These are phyloP conservation scores for Aspergillus fumigatiaffinis DNA, from an alignment of 2,329 filamentous ascomycete species.

Conservation along the genomic window DNA sequence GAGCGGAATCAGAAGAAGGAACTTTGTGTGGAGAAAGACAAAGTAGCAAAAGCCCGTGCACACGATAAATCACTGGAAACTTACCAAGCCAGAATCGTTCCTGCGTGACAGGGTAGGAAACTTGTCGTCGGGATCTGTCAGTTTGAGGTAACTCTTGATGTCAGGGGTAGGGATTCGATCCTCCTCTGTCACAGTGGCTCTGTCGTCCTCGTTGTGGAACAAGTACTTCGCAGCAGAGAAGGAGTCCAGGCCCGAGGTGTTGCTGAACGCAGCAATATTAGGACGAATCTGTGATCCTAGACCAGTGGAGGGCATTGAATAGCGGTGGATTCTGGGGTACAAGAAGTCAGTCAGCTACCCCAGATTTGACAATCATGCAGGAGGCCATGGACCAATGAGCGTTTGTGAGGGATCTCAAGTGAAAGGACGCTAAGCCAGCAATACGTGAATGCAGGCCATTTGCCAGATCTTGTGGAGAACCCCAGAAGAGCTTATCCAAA, in stretches of 20 bases:
- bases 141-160: conserved; percentile 65
- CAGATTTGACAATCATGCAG: background rate
- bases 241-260: conserved; percentile 61
- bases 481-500: background rate
- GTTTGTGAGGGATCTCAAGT: background rate
- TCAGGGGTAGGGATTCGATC: conserved; percentile 58
- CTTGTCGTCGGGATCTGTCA: conserved; percentile 72
- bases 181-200: conserved; percentile 40
- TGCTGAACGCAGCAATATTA: conserved; percentile 25
- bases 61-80: conserved; percentile 19
- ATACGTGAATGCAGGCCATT: background rate
- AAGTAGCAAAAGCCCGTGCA: background rate
- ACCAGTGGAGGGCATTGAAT: conserved; percentile 79
- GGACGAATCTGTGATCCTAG: conserved; percentile 31
- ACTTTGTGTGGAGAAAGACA: background rate
- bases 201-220: conserved; percentile 78
- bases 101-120: conserved; percentile 65
- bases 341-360: conserved; percentile 6
- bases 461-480: background rate
- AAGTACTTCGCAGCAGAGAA: conserved; percentile 83
- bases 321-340: conserved; percentile 68
- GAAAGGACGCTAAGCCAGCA: background rate
- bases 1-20: background rate
- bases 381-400: background rate
- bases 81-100: conserved; percentile 55